Evolutionary conservation across 2,329 filamentous ascomycete species (phyloP), one percentile per base, ranked within the genome.

Genomic region (Xylariaceae sp.): DNA sequence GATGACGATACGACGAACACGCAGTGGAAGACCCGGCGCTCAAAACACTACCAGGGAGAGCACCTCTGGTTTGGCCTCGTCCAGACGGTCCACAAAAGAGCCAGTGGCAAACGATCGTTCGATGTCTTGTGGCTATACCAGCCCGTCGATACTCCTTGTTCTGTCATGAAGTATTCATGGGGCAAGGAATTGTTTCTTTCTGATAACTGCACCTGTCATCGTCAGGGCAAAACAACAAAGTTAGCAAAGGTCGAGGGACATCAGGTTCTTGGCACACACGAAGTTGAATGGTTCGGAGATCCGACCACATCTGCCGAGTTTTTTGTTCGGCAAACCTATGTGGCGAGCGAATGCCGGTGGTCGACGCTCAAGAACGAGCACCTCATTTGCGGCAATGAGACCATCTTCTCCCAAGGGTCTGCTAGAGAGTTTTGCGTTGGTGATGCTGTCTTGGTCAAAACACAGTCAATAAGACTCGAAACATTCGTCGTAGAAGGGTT

Each of bases 41-140:
- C 75, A 1, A 67, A 72, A 16, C 73, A 74, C 41, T 72, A 73
- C 38, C 56, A 63, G 2, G 69, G 76, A 11, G 72, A 78, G 16
- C 67, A 77, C n/a, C 71, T 80, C 1, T 92, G 88, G 87, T 86
- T 87, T 62, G 87, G 82, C 0, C 82, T 87, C 28, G 84, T 94
- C 0, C 86, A 89, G 51, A 69, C 69, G 2, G 70, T 87, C 0
- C 71, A 77, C 9, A 47, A 66, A 1, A 62, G 63, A 2, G 58
- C 65, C 4, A 59, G 64, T 11, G 73, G 75, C 0, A 57, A 55
- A 14, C 69, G 66, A 0, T 71, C 71, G 1, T 81, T 91, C 11
- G 78, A 86, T 49, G 80, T 91, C 0, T 75, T 88, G 1, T 94
- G 89, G 89, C 73, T 94, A 0, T 93, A 92, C 59, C 75, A 80